phyloP scores from a whole-genome alignment of 768 basidiomycete genomes.

The Naematelia aurantialba region DNA sequence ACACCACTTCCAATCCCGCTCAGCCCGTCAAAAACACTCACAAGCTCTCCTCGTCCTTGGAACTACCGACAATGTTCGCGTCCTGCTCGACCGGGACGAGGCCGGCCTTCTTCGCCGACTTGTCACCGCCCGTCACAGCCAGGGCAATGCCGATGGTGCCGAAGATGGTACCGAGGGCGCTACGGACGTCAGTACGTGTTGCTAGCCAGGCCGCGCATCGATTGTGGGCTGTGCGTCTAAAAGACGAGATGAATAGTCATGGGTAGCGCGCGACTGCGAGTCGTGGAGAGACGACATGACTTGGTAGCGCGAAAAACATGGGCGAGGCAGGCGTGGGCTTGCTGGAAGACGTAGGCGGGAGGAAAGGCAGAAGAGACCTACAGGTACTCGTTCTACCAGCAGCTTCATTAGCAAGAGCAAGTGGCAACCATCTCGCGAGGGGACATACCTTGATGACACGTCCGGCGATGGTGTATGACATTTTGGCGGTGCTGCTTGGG shows the following conservation, averaged over 20 bases:
- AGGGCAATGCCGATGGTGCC: slow-evolving; percentile 36
- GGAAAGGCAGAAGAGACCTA: slow-evolving; percentile 17
- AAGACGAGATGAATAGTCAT: background rate
- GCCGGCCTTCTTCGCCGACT: slow-evolving; percentile 19
- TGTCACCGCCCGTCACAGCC: slow-evolving; percentile 28
- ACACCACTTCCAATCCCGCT: background rate
- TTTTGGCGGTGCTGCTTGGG: slow-evolving; percentile 19
- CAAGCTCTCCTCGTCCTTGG: slow-evolving; percentile 49
- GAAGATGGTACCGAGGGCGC: slow-evolving; percentile 47
- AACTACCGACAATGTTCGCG: slow-evolving; percentile 23
- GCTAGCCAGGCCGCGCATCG: background rate
- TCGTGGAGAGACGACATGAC: no score
- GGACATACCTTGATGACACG: slow-evolving; percentile 48
- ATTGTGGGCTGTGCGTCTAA: background rate
- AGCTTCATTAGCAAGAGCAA: no score
- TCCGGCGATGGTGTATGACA: slow-evolving; percentile 51
- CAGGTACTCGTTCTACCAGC: slow-evolving; percentile 50
- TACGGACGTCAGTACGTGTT: slow-evolving; percentile 11
- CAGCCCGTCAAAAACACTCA: slow-evolving; percentile 23
- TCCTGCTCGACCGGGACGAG: slow-evolving; percentile 26
- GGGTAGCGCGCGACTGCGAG: no score
- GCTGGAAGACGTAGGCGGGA: background rate
- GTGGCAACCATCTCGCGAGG: no score
- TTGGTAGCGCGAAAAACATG: no score
- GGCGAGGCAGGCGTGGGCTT: no score